Evolutionary conservation across 108 stramenopile species (phyloP).

Genomic region (Ochromonas danica): DNA sequence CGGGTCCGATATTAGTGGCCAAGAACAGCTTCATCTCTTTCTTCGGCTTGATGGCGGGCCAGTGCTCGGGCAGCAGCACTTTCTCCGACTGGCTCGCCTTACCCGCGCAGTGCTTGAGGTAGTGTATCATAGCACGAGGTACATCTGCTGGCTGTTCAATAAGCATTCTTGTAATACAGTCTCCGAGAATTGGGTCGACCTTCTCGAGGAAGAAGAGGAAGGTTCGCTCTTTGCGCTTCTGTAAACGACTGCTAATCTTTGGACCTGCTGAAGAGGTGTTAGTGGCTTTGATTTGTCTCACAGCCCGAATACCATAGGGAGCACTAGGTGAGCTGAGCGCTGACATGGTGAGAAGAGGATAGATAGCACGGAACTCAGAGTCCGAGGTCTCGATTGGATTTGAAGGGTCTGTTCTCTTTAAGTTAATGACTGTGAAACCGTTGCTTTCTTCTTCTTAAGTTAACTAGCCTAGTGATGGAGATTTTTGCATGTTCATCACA

Average conservation of each 20-base stretch:
- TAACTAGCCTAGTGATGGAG: too few relatives aligned
- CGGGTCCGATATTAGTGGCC: constrained; percentile 17
- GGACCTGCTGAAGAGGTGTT: neutral
- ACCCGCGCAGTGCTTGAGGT: too few relatives aligned
- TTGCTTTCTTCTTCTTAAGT: too few relatives aligned
- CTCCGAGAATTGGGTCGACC: constrained; percentile 33
- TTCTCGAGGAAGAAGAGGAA: constrained; percentile 21
- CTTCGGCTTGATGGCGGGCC: neutral
- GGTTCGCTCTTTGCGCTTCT: neutral
- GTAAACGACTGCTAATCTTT: neutral
- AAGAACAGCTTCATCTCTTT: constrained; percentile 28
- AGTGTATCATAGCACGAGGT: constrained; percentile 8
- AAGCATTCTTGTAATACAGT: constrained; percentile 19
- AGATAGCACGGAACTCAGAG: too few relatives aligned
- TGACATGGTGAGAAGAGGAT: too few relatives aligned
- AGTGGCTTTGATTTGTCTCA: constrained; percentile 19
- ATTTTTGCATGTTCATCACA: neutral
- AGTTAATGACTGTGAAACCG: too few relatives aligned
- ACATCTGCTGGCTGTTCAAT: constrained; percentile 19
- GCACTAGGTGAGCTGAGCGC: neutral
- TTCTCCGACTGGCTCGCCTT: neutral
- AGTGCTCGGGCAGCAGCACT: neutral
- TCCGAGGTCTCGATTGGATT: too few relatives aligned
- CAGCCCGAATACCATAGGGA: constrained; percentile 20
- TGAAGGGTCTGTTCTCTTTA: too few relatives aligned